These are phyloP conservation scores for Artemisia tridentata DNA, from an alignment of 129 eudicot species.

Conservation along the genomic window DNA sequence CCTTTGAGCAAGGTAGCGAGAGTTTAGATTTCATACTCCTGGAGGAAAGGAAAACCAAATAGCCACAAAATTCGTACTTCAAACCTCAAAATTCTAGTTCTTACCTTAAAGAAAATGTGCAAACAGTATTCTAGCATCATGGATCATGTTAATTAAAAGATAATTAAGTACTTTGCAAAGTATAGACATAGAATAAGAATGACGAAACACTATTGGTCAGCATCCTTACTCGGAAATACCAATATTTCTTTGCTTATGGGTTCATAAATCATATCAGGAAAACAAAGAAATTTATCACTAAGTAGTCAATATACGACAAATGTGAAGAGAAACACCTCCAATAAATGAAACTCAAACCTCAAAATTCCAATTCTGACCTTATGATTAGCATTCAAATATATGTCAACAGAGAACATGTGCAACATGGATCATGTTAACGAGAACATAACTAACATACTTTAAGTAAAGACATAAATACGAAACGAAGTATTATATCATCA, in stretches of 20 bases:
- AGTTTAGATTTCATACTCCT: not conserved
- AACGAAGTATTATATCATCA: too few relatives aligned
- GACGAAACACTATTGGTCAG: not conserved
- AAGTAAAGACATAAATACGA: too few relatives aligned
- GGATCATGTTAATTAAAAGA: not conserved
- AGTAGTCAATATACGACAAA: too few relatives aligned
- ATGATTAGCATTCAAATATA: too few relatives aligned
- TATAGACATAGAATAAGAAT: not conserved
- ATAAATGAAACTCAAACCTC: too few relatives aligned
- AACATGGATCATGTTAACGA: too few relatives aligned
- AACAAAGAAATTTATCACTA: too few relatives aligned
- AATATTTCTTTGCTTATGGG: not conserved
- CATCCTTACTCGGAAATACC: conserved; percentile 4
- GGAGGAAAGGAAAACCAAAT: not conserved
- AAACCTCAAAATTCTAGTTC: not conserved
- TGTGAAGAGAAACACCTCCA: too few relatives aligned
- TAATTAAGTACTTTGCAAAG: not conserved
- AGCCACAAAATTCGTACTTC: not conserved
- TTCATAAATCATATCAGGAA: too few relatives aligned
- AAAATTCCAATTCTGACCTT: too few relatives aligned
- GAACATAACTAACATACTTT: too few relatives aligned
- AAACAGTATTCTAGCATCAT: conserved; percentile 10
- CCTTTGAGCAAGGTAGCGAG: conserved; percentile 11
- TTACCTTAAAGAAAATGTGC: conserved; percentile 2
- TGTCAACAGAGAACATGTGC: too few relatives aligned